Evolutionary conservation across 1,139 yeast species (phyloP), one percentile per base, ranked within the genome.

Genomic region (Debaryomyces robertsiae): DNA sequence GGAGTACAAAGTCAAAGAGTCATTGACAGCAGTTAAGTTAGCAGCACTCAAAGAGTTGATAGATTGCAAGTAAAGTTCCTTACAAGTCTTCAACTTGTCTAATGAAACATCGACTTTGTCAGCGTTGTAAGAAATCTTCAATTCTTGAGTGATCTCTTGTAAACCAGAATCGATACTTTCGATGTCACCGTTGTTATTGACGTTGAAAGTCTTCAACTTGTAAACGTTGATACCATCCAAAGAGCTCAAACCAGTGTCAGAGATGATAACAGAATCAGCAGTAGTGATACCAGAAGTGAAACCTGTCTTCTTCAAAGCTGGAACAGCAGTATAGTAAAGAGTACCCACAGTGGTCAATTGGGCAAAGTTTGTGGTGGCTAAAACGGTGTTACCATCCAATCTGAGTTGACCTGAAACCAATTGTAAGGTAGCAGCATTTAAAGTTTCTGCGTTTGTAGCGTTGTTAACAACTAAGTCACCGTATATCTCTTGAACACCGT

Each of bases 81-180:
- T 85, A 53, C 96, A 97, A 81, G 89, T 78, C 49, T 74, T 58
- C 66, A 93, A 81, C 59, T 77, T 67, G 64, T 84, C 81, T 54
- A 91, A 86, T 47, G 68, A 54, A 53, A 83, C 84, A 50, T 80
- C 82, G 48, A 85, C 84, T 48, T 79, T 70, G 49, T 82, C 83
- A 59, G 95, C 87, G 75, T 93, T 93, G 77, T 78, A 85, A 50
- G 96, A 81, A 62, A 93, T 82, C 55, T 84, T 81, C 59, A 93
- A 74, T 50, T 81, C 65, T 64, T 80, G 80, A 50, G 93, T 79
- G 50, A 90, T 95, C 49, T 83, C 69, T 65, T 81, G 68, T 65
- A 93, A 80, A 53, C 82, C 82, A 40, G 91, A 81, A 63, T 85
- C 80, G 56, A 85, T 76, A 48, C 86, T 69, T 55, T 72, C 71